phyloP scores from a whole-genome alignment of 129 eudicot species.

The Pulicaria dysenterica region DNA sequence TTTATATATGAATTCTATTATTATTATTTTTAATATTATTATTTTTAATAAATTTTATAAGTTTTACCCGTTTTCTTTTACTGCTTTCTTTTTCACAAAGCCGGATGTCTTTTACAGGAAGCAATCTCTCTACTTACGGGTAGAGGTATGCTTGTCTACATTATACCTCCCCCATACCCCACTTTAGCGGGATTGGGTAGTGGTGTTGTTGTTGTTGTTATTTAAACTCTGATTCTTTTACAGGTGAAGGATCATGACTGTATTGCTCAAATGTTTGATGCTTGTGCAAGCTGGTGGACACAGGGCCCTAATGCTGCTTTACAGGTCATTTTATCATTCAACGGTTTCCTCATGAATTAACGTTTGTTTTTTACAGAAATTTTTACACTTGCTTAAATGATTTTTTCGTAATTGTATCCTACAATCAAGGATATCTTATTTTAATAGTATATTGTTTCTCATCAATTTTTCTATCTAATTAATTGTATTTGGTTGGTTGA shows the following conservation, averaged over 20 bases:
- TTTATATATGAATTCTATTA: no score
- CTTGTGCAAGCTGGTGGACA: conserved; percentile 99
- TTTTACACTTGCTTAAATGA: background rate
- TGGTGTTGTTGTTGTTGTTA: no score
- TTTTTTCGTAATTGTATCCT: background rate
- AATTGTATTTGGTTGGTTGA: conserved; percentile 11
- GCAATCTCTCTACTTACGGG: no score
- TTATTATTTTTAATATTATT: no score
- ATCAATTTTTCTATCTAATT: background rate
- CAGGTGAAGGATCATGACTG: conserved; percentile 45
- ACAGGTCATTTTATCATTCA: conserved; percentile 67
- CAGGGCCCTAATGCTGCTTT: conserved; percentile 88
- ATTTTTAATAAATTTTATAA: no score
- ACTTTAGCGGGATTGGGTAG: no score
- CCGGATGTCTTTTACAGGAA: no score
- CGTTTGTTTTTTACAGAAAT: background rate
- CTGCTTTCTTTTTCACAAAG: no score
- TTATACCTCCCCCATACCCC: no score
- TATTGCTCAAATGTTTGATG: conserved; percentile 85
- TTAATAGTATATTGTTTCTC: background rate
- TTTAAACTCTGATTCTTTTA: conserved; percentile 16
- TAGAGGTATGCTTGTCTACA: no score
- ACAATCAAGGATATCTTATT: conserved; percentile 5
- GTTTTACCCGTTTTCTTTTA: no score
- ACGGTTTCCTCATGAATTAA: background rate